These are phyloP conservation scores for Sutorius australiensis DNA, from an alignment of 768 basidiomycete species.

Conservation along the genomic window DNA sequence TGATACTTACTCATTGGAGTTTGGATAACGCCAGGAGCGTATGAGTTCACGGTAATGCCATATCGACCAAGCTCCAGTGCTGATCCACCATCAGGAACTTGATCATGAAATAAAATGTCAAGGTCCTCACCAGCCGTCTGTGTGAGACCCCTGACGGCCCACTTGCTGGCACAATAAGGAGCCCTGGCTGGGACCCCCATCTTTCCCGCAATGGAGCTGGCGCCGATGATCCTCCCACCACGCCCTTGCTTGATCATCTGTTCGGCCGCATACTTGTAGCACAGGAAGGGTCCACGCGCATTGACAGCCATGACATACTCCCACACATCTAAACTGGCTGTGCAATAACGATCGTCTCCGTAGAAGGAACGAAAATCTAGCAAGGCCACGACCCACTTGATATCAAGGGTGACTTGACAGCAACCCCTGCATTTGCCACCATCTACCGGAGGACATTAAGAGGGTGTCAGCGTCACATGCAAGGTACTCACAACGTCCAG, in stretches of 20 bases:
- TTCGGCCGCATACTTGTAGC: constrained; percentile 58
- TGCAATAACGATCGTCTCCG: neutral
- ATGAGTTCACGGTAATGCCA: constrained; percentile 36
- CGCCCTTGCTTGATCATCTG: constrained; percentile 52
- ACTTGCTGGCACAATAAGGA: constrained; percentile 34
- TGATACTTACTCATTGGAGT: constrained; percentile 28
- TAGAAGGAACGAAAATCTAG: neutral
- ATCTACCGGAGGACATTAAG: neutral
- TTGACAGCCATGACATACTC: constrained; percentile 34
- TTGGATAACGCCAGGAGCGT: constrained; percentile 34
- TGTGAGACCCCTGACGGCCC: constrained; percentile 37
- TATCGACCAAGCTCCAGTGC: constrained; percentile 28
- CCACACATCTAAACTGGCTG: constrained; percentile 2
- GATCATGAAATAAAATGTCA: neutral
- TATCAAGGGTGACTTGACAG: neutral
- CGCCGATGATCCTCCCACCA: constrained; percentile 52
- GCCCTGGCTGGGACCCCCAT: neutral
- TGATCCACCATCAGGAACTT: neutral
- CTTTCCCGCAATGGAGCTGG: constrained; percentile 9
- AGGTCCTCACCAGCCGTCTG: constrained; percentile 31
- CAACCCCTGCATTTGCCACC: constrained; percentile 11
- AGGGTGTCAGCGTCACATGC: neutral
- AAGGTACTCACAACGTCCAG: constrained; percentile 3
- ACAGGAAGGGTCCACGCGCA: constrained; percentile 51
- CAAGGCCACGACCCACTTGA: neutral